These are phyloP conservation scores for Malassezia brasiliensis DNA, from an alignment of 1,284 basidiomycete genomes.

Conservation along the genomic window DNA sequence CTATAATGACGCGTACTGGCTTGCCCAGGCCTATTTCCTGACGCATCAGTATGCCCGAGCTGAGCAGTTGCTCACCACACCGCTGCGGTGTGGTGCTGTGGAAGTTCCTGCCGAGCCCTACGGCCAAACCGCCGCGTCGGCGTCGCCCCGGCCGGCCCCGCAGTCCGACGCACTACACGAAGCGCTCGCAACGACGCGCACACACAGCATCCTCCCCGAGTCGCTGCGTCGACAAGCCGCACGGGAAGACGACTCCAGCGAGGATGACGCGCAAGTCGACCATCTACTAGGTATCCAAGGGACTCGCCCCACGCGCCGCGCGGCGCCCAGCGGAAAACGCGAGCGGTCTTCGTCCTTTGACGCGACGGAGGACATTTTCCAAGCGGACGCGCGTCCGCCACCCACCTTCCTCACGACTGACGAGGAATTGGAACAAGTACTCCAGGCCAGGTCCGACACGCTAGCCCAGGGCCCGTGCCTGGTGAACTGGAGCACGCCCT, in stretches of 20 bases:
- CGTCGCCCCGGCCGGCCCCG: constrained; percentile 1
- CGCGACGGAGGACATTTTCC: constrained; percentile 4
- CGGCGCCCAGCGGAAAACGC: constrained; percentile 8
- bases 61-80: constrained; percentile 75
- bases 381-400: neutral
- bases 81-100: constrained; percentile 53
- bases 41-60: constrained; percentile 89
- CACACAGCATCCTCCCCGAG: constrained; percentile 22
- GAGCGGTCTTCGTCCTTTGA: constrained; percentile 3
- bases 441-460: neutral
- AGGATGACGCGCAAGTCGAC: constrained; percentile 4
- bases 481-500: constrained; percentile 35
- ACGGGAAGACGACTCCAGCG: neutral
- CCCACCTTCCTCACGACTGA: neutral
- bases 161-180: constrained; percentile 28
- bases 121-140: neutral
- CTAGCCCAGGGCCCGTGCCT: constrained; percentile 26
- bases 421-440: constrained; percentile 18
- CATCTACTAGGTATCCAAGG: neutral
- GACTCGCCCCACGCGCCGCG: neutral
- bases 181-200: constrained; percentile 25
- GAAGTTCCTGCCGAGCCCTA: neutral
- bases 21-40: constrained; percentile 92
- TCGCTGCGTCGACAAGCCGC: constrained; percentile 18
- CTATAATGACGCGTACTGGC: constrained; percentile 79